phyloP scores from a whole-genome alignment of 225 moss, liverwort and hornwort genomes.

The Marchantia polymorpha region DNA sequence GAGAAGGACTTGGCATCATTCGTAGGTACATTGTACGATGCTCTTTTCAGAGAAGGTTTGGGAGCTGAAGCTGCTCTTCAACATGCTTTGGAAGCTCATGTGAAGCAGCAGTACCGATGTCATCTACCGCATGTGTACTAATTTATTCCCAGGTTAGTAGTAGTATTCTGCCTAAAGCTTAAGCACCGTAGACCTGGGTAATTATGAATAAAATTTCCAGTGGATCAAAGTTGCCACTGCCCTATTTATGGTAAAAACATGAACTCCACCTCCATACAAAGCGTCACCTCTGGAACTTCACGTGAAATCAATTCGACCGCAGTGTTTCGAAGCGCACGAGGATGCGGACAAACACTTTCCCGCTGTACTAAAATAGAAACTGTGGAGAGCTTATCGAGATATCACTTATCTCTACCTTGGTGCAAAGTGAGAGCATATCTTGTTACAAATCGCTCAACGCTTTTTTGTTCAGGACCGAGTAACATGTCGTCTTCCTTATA shows the following conservation, averaged over 20 bases:
- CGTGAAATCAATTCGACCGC: neutral
- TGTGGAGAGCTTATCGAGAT: too few species aligned
- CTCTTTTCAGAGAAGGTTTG: conserved; percentile 76
- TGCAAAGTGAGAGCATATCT: too few species aligned
- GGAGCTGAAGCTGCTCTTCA: conserved; percentile 71
- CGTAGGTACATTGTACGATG: conserved; percentile 69
- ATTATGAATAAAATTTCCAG: conserved; percentile 28
- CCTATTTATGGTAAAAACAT: neutral
- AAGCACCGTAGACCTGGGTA: conserved; percentile 25
- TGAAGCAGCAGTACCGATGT: conserved; percentile 86
- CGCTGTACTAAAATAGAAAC: too few species aligned
- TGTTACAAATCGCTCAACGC: too few species aligned
- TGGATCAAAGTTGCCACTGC: conserved; percentile 35
- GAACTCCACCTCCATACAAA: neutral
- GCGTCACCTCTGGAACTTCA: neutral
- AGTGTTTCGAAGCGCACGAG: neutral
- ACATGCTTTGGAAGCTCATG: conserved; percentile 71
- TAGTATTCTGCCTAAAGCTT: conserved; percentile 12
- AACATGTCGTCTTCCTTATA: too few species aligned
- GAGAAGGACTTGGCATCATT: conserved; percentile 81
- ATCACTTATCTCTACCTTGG: too few species aligned
- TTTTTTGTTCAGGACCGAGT: too few species aligned
- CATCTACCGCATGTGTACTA: conserved; percentile 33
- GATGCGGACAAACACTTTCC: neutral
- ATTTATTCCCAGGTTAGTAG: conserved; percentile 27